Conservation (phyloP, 2,329 filamentous ascomycete genomes). For the Arthrobotrys pseudoclavata region DNA sequence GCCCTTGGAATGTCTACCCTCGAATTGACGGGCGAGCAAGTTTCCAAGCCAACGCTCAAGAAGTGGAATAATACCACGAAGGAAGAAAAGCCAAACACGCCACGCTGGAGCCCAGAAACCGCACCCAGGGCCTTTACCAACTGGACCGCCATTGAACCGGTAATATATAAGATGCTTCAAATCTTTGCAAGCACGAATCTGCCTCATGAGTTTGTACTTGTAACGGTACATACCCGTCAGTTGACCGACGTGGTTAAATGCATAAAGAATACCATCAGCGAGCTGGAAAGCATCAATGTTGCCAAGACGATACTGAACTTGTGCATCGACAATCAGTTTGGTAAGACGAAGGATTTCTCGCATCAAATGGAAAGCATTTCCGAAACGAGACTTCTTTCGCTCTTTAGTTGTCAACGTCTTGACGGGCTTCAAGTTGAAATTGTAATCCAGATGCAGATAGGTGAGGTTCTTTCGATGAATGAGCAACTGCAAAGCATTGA, state of each 20-base stretch:
- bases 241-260: constrained; percentile 98
- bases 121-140: constrained; percentile 96
- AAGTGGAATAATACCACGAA: constrained; percentile 96
- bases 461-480: constrained; percentile 99
- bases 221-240: constrained; percentile 99
- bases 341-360: constrained; percentile 95
- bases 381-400: constrained; percentile 98
- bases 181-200: constrained; percentile 98
- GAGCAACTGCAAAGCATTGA: constrained; percentile 98
- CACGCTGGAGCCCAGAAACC: constrained; percentile 99
- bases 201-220: constrained; percentile 99
- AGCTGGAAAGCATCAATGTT: constrained; percentile 99
- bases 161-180: constrained; percentile 99
- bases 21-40: constrained; percentile 94
- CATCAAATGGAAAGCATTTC: constrained; percentile 99
- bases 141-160: constrained; percentile 95
- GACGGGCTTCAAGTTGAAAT: constrained; percentile 98
- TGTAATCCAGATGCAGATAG: constrained; percentile 98
- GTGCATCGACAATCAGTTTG: constrained; percentile 97
- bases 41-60: constrained; percentile 98
- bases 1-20: constrained; percentile 97
- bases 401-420: constrained; percentile 99
- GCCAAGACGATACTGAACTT: constrained; percentile 95
- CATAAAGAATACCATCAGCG: constrained; percentile 98
- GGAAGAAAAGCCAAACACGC: constrained; percentile 99